These are phyloP conservation scores for Cornus suecica DNA, from an alignment of 148 eudicot species.

Conservation along the genomic window DNA sequence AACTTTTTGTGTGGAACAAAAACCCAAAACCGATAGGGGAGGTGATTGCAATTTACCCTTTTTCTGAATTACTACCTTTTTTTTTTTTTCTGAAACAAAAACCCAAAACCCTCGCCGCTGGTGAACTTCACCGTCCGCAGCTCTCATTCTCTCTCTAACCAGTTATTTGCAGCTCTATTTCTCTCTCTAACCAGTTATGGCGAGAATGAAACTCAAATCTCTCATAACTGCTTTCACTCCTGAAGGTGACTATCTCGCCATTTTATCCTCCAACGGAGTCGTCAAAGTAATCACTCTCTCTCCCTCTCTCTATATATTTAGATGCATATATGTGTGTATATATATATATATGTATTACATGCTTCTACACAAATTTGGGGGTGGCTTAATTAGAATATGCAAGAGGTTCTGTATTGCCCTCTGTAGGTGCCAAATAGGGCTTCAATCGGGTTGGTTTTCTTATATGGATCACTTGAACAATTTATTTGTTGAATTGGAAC, in stretches of 20 bases:
- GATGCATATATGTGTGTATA: neutral
- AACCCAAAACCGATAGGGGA: too few relatives aligned
- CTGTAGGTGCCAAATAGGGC: too few relatives aligned
- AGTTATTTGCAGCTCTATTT: neutral
- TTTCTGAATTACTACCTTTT: too few relatives aligned
- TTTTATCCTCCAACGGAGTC: constrained; percentile 8
- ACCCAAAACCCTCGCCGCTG: too few relatives aligned
- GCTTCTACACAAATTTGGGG: too few relatives aligned
- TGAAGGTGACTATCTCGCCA: constrained; percentile 26
- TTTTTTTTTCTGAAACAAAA: too few relatives aligned
- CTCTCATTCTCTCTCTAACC: constrained; percentile 13
- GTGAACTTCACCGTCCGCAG: neutral
- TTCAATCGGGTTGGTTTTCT: too few relatives aligned
- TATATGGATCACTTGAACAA: too few relatives aligned
- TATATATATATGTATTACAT: neutral
- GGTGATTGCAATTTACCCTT: too few relatives aligned
- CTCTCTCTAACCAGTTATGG: constrained; percentile 10
- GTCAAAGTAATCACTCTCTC: constrained; percentile 22
- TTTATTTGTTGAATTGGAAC: too few relatives aligned
- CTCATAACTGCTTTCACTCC: constrained; percentile 25
- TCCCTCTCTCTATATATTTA: constrained; percentile 3
- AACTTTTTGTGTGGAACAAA: too few relatives aligned
- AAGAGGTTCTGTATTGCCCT: neutral
- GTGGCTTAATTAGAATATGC: neutral
- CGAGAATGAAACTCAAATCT: constrained; percentile 22